Conservation (phyloP, 345 rosid species). For the Combretum micranthum region DNA sequence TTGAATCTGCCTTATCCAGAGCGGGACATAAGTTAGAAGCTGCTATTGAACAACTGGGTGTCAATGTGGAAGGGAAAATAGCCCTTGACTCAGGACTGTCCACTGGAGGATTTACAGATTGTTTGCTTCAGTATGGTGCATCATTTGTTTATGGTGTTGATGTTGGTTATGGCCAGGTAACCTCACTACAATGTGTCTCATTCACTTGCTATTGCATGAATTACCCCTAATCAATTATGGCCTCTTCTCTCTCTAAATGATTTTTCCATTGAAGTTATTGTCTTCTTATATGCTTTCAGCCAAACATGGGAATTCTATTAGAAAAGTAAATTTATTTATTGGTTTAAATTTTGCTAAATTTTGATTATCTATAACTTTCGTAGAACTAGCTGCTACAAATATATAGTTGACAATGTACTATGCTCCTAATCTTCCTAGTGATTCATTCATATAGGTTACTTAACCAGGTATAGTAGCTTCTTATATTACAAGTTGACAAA, state of each 20-base stretch:
- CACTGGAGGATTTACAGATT: slow-evolving; percentile 92
- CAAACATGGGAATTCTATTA: no score
- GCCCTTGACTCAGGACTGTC: slow-evolving; percentile 95
- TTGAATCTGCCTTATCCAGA: slow-evolving; percentile 28
- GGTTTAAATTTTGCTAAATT: no score
- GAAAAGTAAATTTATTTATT: no score
- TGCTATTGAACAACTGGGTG: slow-evolving; percentile 75
- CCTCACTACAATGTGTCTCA: neutral
- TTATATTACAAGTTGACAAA: no score
- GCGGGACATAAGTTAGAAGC: slow-evolving; percentile 93
- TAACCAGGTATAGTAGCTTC: no score
- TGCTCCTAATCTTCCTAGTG: neutral
- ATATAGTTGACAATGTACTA: no score
- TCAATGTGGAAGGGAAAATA: slow-evolving; percentile 82
- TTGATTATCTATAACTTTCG: no score
- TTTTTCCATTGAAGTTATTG: no score
- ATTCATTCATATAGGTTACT: neutral
- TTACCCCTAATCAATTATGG: no score
- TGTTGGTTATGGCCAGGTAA: slow-evolving; percentile 95
- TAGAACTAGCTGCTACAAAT: no score
- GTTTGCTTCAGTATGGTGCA: slow-evolving; percentile 92
- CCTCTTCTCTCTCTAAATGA: no score
- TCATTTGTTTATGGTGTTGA: slow-evolving; percentile 92
- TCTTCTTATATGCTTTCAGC: no score
- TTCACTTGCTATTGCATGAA: neutral